Base-by-base conservation (phyloP, 768 basidiomycete genomes). In the Leccinum broughii region DNA sequence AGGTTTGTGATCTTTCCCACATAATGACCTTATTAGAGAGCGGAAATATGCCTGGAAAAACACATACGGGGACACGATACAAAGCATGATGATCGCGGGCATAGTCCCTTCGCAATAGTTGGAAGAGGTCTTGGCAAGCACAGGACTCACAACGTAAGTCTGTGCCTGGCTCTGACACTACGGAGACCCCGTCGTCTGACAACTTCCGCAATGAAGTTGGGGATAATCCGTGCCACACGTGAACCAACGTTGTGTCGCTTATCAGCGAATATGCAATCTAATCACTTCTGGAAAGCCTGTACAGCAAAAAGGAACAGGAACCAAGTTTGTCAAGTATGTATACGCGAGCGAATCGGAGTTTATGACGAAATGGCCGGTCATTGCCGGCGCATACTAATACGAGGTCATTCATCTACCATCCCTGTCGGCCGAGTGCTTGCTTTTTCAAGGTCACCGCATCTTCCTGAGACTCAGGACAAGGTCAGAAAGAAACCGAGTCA, bases 381-480 rank as follows among this genome's bases (percentile, higher is more conserved):
- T 46, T 46, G 44, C 44, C 44, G 44, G 8, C n/a, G n/a, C n/a
- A 17, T 41, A 9, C 41, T 34, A 11, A 34, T 11, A 34, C 32
- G 11, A 32, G 10, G 32, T 32, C 32, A 32, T 41, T n/a, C 39
- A 41, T 41, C 17, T 39, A 39, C 37, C 15, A 17, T 17, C 50
- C 28, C 7, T 20, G 24, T 13, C 0, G 30, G 30, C 9, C 9
- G 28, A n/a, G 37, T 39, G 41, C n/a, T 44, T 15, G 8, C 17
- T n/a, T n/a, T 41, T 44, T 20, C 44, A n/a, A 20, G 44, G 44
- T 44, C 10, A 8, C 59, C 62, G 1, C 59, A 46, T 22, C 56
- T 72, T 46, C 66, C 50, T 8, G n/a, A 44, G 41, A 44, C 49
- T 63, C 46, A 60, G 53, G 28, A 46, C 56, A 54, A 20, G 1